phyloP scores from a whole-genome alignment of 768 basidiomycete species.

The Fibroporia radiculosa region DNA sequence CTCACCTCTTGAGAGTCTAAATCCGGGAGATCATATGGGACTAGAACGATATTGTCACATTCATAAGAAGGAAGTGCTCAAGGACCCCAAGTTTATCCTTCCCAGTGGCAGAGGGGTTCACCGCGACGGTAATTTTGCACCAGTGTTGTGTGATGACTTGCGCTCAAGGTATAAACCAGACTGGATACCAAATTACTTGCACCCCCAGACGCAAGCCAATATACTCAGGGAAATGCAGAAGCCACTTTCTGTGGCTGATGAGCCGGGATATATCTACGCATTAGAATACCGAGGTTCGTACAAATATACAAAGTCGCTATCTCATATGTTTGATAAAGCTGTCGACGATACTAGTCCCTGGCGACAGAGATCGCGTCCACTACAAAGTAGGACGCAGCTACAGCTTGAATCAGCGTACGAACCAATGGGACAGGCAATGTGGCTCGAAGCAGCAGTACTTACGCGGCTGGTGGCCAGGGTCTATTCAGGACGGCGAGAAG shows the following conservation, averaged over 20 bases:
- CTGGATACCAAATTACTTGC: constrained; percentile 65
- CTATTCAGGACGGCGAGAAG: constrained; percentile 29
- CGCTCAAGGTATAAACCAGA: constrained; percentile 29
- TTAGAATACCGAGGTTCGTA: constrained; percentile 67
- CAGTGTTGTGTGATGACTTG: background rate
- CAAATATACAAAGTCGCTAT: constrained; percentile 23
- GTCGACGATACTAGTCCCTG: too few species aligned
- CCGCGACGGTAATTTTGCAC: constrained; percentile 6
- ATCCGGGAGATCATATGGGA: constrained; percentile 26
- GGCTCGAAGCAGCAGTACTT: constrained; percentile 67
- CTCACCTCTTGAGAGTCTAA: constrained; percentile 19
- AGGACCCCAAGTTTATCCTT: constrained; percentile 45
- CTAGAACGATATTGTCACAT: constrained; percentile 54
- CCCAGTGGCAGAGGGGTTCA: background rate
- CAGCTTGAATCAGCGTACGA: constrained; percentile 64
- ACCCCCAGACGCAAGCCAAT: constrained; percentile 50
- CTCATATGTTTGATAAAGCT: too few species aligned
- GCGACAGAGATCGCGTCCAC: constrained; percentile 38
- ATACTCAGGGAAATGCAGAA: constrained; percentile 49
- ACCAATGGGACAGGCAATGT: constrained; percentile 80
- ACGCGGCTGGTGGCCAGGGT: constrained; percentile 67
- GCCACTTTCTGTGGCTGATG: constrained; percentile 46
- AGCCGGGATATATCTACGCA: constrained; percentile 72
- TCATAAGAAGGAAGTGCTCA: constrained; percentile 49
- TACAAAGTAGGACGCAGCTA: constrained; percentile 77